A percentile compares a stretch with the other conserved stretches of the same genome.
These are phyloP conservation scores for Medicago lupulina DNA, from an alignment of 306 rosid species.

Conservation along the genomic window DNA sequence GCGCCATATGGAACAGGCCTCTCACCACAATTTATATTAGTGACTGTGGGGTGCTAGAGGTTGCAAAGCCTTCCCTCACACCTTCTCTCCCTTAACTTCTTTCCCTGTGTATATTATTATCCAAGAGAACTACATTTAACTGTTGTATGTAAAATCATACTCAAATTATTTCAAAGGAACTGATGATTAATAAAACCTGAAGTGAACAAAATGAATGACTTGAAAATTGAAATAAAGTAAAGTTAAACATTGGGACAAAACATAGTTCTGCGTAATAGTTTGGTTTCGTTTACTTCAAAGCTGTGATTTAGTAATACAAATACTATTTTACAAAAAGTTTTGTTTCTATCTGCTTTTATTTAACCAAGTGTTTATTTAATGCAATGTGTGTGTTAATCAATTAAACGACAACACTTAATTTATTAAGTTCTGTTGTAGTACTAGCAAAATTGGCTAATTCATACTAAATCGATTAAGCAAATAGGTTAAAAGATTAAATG, in stretches of 20 bases:
- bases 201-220: constrained; percentile 11
- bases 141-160: constrained; percentile 45
- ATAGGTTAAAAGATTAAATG: too few relatives aligned
- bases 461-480: too few relatives aligned
- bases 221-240: constrained; percentile 2
- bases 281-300: not conserved
- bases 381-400: too few relatives aligned
- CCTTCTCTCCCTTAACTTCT: constrained; percentile 75
- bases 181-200: constrained; percentile 1
- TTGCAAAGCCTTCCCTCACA: constrained; percentile 83
- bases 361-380: too few relatives aligned
- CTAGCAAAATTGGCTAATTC: too few relatives aligned
- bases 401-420: too few relatives aligned
- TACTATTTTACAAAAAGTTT: not conserved
- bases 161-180: constrained; percentile 38
- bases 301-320: not conserved
- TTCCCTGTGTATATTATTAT: constrained; percentile 37
- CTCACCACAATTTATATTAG: constrained; percentile 80
- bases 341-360: not conserved
- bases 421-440: too few relatives aligned
- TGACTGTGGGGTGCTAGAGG: constrained; percentile 84
- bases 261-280: not conserved
- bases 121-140: constrained; percentile 34
- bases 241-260: not conserved
- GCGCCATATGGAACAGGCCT: constrained; percentile 83